A percentile compares a stretch with the other conserved stretches of the same genome.
Conservation (phyloP, 1,284 basidiomycete species). For the Schizophyllum amplum region DNA sequence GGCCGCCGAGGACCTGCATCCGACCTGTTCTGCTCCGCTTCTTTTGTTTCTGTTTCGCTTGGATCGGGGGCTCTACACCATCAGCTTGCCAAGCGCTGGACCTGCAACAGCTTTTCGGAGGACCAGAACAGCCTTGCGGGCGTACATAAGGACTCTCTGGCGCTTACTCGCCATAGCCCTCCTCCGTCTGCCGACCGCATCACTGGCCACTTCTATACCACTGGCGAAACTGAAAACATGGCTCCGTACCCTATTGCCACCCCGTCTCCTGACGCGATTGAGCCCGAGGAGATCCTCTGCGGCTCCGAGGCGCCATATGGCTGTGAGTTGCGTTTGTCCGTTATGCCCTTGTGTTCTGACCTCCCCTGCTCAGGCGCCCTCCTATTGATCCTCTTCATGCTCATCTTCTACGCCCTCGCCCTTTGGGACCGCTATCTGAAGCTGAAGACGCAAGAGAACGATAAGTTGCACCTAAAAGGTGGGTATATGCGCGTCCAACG, state of each 20-base stretch:
- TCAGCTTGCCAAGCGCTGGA: background rate
- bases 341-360: constrained; percentile 1
- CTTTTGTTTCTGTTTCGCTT: background rate
- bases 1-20: too few relatives aligned
- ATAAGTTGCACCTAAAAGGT: background rate
- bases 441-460: background rate
- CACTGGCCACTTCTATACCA: background rate
- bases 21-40: too few relatives aligned
- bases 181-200: background rate
- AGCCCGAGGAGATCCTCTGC: background rate
- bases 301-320: background rate
- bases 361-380: background rate
- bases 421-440: constrained; percentile 3
- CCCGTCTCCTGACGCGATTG: background rate
- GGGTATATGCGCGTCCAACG: background rate
- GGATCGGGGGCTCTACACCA: background rate
- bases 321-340: background rate
- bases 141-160: background rate
- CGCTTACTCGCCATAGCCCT: background rate
- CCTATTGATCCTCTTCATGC: constrained; percentile 1
- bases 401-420: constrained; percentile 4
- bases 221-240: background rate
- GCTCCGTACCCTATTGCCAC: background rate
- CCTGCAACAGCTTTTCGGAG: too few relatives aligned
- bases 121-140: background rate